Evolutionary conservation across 805 yeast species (phyloP).

Genomic region (Starmerella vitae): DNA sequence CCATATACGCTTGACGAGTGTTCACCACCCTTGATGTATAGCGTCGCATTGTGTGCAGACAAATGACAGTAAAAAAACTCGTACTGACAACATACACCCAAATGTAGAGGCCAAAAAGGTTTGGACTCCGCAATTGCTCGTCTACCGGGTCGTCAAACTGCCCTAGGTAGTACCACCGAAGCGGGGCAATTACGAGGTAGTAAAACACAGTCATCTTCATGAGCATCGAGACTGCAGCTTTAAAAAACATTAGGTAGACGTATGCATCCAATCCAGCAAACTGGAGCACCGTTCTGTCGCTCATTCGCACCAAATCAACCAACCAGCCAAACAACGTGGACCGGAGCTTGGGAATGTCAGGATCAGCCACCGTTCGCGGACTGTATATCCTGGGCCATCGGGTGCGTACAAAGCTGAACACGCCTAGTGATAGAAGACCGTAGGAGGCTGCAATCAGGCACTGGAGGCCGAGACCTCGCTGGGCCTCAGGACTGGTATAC

Average conservation of each 20-base stretch:
- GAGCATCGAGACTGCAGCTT: slow-evolving; percentile 65
- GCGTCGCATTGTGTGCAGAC: slow-evolving; percentile 35
- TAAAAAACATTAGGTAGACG: slow-evolving; percentile 81
- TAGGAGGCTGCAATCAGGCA: slow-evolving; percentile 51
- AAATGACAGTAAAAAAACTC: slow-evolving; percentile 63
- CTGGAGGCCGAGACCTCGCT: slow-evolving; percentile 64
- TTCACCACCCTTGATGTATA: slow-evolving; percentile 54
- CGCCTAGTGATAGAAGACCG: slow-evolving; percentile 53
- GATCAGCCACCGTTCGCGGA: slow-evolving; percentile 50
- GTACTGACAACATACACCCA: slow-evolving; percentile 87
- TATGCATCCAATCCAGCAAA: slow-evolving; percentile 91
- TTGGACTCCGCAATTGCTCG: slow-evolving; percentile 1
- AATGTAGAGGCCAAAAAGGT: slow-evolving; percentile 32
- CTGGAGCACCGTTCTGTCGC: slow-evolving; percentile 66
- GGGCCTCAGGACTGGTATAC: slow-evolving; percentile 20
- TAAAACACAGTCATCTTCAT: slow-evolving; percentile 56
- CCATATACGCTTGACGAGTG: slow-evolving; percentile 69
- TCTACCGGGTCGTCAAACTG: slow-evolving; percentile 38
- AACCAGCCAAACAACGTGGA: slow-evolving; percentile 68
- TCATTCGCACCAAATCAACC: slow-evolving; percentile 45
- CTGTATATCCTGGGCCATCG: slow-evolving; percentile 74
- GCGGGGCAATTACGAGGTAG: slow-evolving; percentile 64
- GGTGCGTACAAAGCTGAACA: slow-evolving; percentile 58
- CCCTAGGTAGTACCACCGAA: slow-evolving; percentile 74
- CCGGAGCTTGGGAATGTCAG: slow-evolving; percentile 42